Evolutionary conservation across 208 protist genomes (phyloP), one percentile per base, ranked within the genome.

Genomic region (Acanthamoeba lenticulata): DNA sequence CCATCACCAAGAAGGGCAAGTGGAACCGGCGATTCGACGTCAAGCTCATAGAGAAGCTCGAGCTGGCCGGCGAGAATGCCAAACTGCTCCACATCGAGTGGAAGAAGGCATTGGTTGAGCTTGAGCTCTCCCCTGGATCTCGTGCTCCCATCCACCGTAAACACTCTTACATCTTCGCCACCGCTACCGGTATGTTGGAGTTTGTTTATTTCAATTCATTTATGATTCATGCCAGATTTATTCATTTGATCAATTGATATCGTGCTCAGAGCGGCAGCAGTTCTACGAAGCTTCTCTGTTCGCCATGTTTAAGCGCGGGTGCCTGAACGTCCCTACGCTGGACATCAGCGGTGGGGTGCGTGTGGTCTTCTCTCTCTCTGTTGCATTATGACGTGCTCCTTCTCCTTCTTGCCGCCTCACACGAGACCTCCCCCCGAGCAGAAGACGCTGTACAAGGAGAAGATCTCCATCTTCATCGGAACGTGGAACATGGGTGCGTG

Each of bases 81-180:
- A 29, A 52, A 27, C 32, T 91, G 32, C 49, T 91, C 32, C 85
- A 91, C 55, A 91, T 91, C 45, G 60, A 74, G 21, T 91, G 85
- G 85, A 91, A 91, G 85, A 72, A 91, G 27, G 60, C 65, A 2
- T 21, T 79, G 38, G 67, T 38, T 5, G 67, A 7, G 17, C 74
- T 45, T 38, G 60, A 67, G 6, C 67, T 79, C 15, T 79, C 67
- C 17, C 67, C 67, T 9, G 34, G 34, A 27, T 79, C 67, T 9
- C 55, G 45, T 24, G n/a, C 47, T 34, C 85, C 85, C 13, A n/a
- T 62, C 36, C 85, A 91, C 60, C n/a, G 38, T 45, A 6, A 38
- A 11, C 85, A 91, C 60, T 91, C 85, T 34, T 91, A 91, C 85
- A 69, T 91, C 45, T 91, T 91, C 32, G 24, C 9, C 40, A 72